Evolutionary conservation across 192 early-diverging fungal genomes (phyloP).

Genomic region (Gamsiella multidivaricata): DNA sequence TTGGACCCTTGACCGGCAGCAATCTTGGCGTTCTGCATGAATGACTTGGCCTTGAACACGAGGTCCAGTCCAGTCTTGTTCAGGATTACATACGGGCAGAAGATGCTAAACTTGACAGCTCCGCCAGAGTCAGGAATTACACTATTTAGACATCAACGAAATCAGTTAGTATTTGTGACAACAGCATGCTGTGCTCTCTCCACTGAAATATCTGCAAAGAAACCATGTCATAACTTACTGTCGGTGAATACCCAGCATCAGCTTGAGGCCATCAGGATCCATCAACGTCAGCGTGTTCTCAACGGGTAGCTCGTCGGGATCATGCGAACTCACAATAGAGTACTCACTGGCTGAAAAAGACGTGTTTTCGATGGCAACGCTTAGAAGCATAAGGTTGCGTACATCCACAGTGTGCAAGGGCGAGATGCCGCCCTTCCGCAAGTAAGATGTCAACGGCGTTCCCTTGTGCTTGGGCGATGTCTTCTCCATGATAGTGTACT

Average conservation of each 20-base stretch:
- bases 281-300: conserved; percentile 79
- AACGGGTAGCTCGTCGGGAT: conserved; percentile 78
- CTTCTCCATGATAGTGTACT: conserved; percentile 83
- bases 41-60: conserved; percentile 80
- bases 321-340: conserved; percentile 86
- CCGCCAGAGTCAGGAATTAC: conserved; percentile 75
- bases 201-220: background rate
- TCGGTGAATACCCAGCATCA: conserved; percentile 73
- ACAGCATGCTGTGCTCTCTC: background rate
- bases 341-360: conserved; percentile 82
- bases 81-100: conserved; percentile 91
- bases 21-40: conserved; percentile 79
- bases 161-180: no score
- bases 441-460: conserved; percentile 60
- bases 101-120: conserved; percentile 87
- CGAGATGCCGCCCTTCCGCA: conserved; percentile 77
- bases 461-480: conserved; percentile 69
- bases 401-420: conserved; percentile 89
- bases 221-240: conserved; percentile 48
- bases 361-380: conserved; percentile 78
- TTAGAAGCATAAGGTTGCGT: conserved; percentile 80
- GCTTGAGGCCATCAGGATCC: conserved; percentile 71
- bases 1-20: conserved; percentile 74
- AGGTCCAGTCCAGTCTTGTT: conserved; percentile 91
- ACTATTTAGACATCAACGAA: conserved; percentile 35